Conservation (phyloP, 495 filamentous ascomycete genomes). For the Halenospora varia region DNA sequence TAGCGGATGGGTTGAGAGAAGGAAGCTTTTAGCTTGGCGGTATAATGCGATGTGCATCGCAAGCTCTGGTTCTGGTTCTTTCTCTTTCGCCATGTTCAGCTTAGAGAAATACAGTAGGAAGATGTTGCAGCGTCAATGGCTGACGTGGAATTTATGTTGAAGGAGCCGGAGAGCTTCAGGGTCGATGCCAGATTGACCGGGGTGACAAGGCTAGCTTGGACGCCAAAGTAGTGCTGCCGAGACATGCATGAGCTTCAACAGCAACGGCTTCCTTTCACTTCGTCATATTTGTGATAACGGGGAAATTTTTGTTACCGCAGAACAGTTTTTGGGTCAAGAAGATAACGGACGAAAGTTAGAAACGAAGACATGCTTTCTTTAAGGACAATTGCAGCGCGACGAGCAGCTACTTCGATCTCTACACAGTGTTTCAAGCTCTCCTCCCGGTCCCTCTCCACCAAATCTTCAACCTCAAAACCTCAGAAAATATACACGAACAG, state of each 20-base stretch:
- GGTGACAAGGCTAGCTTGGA: too few relatives aligned
- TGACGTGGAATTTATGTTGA: background rate
- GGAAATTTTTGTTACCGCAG: background rate
- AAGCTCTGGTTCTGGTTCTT: conserved; percentile 1
- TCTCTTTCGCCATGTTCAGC: background rate
- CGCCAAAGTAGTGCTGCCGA: background rate
- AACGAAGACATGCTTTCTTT: conserved; percentile 20
- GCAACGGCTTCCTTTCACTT: background rate
- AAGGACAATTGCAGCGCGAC: conserved; percentile 2
- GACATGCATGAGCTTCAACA: background rate
- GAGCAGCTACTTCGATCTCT: background rate
- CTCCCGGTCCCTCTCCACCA: background rate
- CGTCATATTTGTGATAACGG: background rate
- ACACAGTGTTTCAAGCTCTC: conserved; percentile 8
- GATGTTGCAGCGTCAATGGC: too few relatives aligned
- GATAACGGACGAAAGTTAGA: background rate
- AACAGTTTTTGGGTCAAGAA: background rate
- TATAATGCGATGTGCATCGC: conserved; percentile 3
- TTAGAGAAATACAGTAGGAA: too few relatives aligned
- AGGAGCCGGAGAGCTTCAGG: background rate
- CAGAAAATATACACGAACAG: too few relatives aligned
- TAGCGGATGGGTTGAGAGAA: conserved; percentile 15
- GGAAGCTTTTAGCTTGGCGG: conserved; percentile 14
- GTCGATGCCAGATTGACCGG: too few relatives aligned
- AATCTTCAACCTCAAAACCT: background rate